phyloP scores from a whole-genome alignment of 345 rosid species.

The Adansonia digitata region DNA sequence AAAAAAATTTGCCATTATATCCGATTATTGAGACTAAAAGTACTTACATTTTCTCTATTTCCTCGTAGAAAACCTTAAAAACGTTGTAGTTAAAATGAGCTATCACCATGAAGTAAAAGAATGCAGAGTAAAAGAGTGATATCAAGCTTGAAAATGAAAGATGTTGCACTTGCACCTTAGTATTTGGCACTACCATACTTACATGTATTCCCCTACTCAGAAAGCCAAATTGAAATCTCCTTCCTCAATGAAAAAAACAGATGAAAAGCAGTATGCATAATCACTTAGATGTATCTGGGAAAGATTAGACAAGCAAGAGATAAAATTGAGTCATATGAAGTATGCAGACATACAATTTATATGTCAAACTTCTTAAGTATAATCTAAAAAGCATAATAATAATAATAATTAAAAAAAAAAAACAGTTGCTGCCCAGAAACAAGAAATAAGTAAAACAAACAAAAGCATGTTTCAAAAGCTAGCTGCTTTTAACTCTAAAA shows the following conservation, averaged over 20 bases:
- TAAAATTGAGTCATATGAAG: neutral
- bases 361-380: slow-evolving; percentile 7
- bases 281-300: neutral
- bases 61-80: too few relatives aligned
- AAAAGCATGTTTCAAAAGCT: slow-evolving; percentile 31
- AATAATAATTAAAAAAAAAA: too few relatives aligned
- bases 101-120: neutral
- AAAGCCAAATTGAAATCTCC: neutral
- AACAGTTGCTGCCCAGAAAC: slow-evolving; percentile 18
- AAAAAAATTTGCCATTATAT: too few relatives aligned
- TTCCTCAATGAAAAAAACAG: neutral
- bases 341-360: slow-evolving; percentile 18
- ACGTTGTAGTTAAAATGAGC: neutral
- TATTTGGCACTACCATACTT: neutral
- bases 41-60: too few relatives aligned
- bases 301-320: slow-evolving; percentile 15
- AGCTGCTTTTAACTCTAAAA: slow-evolving; percentile 32
- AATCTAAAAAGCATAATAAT: slow-evolving; percentile 16
- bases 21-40: too few relatives aligned
- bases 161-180: neutral
- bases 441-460: slow-evolving; percentile 27
- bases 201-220: neutral
- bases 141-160: neutral
- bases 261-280: neutral
- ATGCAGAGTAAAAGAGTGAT: neutral